Evolutionary conservation across 441 rosid species (phyloP), one percentile per base, ranked within the genome.

Genomic region (Capsella rubella): DNA sequence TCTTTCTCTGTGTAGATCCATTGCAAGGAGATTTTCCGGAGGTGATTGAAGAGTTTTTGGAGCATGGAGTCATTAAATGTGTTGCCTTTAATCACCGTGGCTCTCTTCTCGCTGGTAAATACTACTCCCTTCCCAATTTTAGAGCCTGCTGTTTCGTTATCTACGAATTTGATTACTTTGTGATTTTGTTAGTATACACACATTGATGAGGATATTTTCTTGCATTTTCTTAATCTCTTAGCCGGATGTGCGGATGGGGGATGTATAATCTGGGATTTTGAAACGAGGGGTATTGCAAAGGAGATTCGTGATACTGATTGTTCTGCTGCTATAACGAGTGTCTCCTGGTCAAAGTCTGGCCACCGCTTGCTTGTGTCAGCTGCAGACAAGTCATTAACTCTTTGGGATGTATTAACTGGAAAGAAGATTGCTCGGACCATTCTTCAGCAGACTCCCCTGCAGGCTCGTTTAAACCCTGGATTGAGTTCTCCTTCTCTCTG

Each of bases 21-120:
- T 55, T 95, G 82, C 99, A 95, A 86, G 99, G 99, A 78, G 99
- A 92, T 83, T 95, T 95, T 65, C 98, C 98, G 5, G 98, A 93
- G 79, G 98, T 93, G 67, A 93, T 95, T 67, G 97, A 95, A 85
- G 99, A 95, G 84, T 95, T 84, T 79, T 73, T 95, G 84, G 96
- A 95, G 56, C 92, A 95, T 83, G 99, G 98, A 7, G 82, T 90
- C 72, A 93, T 89, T 88, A 95, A 95, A 68, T 95, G 99, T 58
- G 83, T 95, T 47, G 96, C 99, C 77, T 95, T 93, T 62, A 95
- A 95, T 65, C 97, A 97, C 78, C 97, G 97, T 47, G 99, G 98
- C 1, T 90, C 97, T 60, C 99, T 95, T 79, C 98, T 95, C 52
- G 98, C 99, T 10, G 97, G 97, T 90, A 81, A 25, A n/a, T 8